Conservation (phyloP, 1,284 basidiomycete genomes). For the Wolfiporia cocos region DNA sequence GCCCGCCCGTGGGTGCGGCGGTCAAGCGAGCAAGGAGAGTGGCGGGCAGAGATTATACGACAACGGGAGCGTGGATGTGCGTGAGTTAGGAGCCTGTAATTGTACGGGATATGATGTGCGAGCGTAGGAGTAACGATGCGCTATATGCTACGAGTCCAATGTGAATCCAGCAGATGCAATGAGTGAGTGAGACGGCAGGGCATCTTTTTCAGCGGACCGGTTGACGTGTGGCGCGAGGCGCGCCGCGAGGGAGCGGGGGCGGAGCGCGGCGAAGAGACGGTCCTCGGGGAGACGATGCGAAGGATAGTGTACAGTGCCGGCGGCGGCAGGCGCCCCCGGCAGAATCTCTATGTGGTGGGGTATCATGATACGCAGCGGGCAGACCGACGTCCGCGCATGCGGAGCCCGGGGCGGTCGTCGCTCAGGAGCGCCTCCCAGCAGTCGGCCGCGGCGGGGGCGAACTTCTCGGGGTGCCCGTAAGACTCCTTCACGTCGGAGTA, state of each 20-base stretch:
- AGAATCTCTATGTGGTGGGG: conserved; percentile 7
- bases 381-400: conserved; percentile 24
- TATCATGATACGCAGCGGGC: conserved; percentile 20
- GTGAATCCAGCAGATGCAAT: conserved; percentile 17
- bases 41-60: conserved; percentile 3
- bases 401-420: conserved; percentile 24
- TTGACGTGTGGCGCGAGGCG: conserved; percentile 5
- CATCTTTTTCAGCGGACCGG: conserved; percentile 12
- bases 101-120: background rate
- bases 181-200: conserved; percentile 6
- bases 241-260: background rate
- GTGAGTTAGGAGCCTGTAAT: background rate
- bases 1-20: too few relatives aligned
- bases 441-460: background rate
- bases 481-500: background rate
- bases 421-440: conserved; percentile 3
- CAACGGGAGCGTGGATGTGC: background rate
- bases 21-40: background rate
- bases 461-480: background rate
- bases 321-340: background rate
- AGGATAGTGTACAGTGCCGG: background rate
- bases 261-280: background rate
- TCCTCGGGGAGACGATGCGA: conserved; percentile 1
- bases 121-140: conserved; percentile 4
- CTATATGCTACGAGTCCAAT: conserved; percentile 11